These are phyloP conservation scores for Nissolia schottii DNA, from an alignment of 306 rosid species.

Conservation along the genomic window DNA sequence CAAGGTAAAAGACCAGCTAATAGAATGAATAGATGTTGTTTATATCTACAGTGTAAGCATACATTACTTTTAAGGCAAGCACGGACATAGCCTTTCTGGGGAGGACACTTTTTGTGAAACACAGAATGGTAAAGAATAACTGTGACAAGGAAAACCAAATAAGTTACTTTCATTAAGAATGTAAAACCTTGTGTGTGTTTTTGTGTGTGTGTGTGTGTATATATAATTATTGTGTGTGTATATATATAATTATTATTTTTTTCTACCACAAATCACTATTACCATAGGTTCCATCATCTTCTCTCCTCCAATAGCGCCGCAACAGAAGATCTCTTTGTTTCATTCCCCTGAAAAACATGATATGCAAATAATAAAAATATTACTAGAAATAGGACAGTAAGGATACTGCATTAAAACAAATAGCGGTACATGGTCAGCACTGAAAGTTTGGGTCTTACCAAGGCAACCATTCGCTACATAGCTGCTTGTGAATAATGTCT, in stretches of 20 bases:
- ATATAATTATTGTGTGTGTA: not conserved
- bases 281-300: slow-evolving; percentile 99
- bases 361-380: not conserved
- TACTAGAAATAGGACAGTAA: not conserved
- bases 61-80: slow-evolving; percentile 99
- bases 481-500: slow-evolving; percentile 74
- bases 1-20: slow-evolving; percentile 11
- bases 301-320: slow-evolving; percentile 98
- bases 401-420: slow-evolving; percentile 21
- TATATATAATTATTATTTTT: not conserved
- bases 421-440: slow-evolving; percentile 25
- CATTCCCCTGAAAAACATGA: slow-evolving; percentile 70
- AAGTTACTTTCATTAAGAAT: slow-evolving; percentile 30
- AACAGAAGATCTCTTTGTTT: slow-evolving; percentile 80
- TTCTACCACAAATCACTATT: slow-evolving; percentile 27
- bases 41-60: slow-evolving; percentile 44
- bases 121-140: slow-evolving; percentile 91
- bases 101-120: slow-evolving; percentile 79
- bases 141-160: slow-evolving; percentile 49
- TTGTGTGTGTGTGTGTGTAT: not conserved
- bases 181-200: not conserved
- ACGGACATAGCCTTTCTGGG: slow-evolving; percentile 75
- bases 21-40: slow-evolving; percentile 1
- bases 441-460: slow-evolving; percentile 55
- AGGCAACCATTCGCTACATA: slow-evolving; percentile 88